Evolutionary conservation across 1,284 basidiomycete species (phyloP).

Genomic region (Pseudozyma tsukubaensis): DNA sequence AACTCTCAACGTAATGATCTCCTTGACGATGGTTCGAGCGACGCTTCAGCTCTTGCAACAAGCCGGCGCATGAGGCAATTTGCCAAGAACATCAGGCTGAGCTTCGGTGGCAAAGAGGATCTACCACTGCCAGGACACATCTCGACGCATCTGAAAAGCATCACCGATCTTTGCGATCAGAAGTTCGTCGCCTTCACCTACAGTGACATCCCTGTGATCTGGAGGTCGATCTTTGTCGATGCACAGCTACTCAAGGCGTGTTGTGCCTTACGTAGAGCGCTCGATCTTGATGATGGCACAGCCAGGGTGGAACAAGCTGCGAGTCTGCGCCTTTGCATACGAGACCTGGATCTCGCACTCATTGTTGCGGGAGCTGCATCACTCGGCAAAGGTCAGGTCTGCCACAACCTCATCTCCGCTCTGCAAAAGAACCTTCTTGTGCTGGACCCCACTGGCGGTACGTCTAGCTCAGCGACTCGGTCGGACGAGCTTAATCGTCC

Average conservation of each 20-base stretch:
- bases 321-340: slow-evolving; percentile 68
- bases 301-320: background rate
- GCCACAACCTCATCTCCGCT: slow-evolving; percentile 67
- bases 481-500: background rate
- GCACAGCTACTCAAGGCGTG: slow-evolving; percentile 35
- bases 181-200: slow-evolving; percentile 70
- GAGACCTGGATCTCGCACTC: slow-evolving; percentile 80
- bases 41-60: slow-evolving; percentile 7
- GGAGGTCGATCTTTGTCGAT: slow-evolving; percentile 71
- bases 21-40: slow-evolving; percentile 4
- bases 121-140: background rate
- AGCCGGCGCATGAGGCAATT: slow-evolving; percentile 1
- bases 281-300: background rate
- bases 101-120: background rate
- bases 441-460: background rate
- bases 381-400: slow-evolving; percentile 30
- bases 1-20: background rate
- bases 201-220: slow-evolving; percentile 67
- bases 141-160: slow-evolving; percentile 33
- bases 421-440: slow-evolving; percentile 44
- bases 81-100: background rate
- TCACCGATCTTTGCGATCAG: slow-evolving; percentile 69
- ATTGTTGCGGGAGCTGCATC: slow-evolving; percentile 79
- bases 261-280: slow-evolving; percentile 1
- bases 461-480: background rate